Base-by-base conservation (phyloP, 1,139 yeast genomes). In the Debaryomyces nepalensis region DNA sequence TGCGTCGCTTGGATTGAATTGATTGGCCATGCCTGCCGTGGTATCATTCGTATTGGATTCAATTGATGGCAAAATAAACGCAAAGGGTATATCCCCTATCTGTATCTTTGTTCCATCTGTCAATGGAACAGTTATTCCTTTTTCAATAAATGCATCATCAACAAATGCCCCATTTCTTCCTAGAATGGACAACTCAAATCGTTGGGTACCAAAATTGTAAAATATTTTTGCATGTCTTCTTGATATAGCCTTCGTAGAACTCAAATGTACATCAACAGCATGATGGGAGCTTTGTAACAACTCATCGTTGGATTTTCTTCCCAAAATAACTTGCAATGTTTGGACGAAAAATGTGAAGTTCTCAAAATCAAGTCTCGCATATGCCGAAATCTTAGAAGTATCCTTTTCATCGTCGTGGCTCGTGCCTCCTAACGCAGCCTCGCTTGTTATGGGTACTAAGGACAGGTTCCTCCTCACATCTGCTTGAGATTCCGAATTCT, bases 101-200 rank as follows among this genome's bases (percentile, higher is more conserved):
- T 93, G 98, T 41, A 95, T 83, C 53, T 86, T 86, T 2, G 96
- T 84, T 18, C 85, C 84, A 64, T 91, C 90, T 10, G 72, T 71
- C 43, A 93, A 70, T 1, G 96, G 96, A 4, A 90, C 89, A 0
- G 98, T 91, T 33, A 87, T 82, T 8, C 96, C 97, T 47, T 87
- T 81, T 57, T 88, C 97, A 9, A 91, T 84, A 61, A 90, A 93
- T 23, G 73, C 72, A 53, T 90, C 96, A 63, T 91, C 93, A 3
- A 93, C 96, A 70, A 91, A 93, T 0, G 97, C 97, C 24, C 99
- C 99, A 59, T 93, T 93, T 54, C 96, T 77, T 16, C 99, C 99
- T 52, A 90, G 72, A 3, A 93, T 90, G 8, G 95, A 84, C 32
- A 93, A 66, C 64, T 91, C 98, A 58, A 91, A 93, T 51, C 95